Base-by-base conservation (phyloP, 176 grass and related monocot genomes). In the Bolboschoenus planiculmis region DNA sequence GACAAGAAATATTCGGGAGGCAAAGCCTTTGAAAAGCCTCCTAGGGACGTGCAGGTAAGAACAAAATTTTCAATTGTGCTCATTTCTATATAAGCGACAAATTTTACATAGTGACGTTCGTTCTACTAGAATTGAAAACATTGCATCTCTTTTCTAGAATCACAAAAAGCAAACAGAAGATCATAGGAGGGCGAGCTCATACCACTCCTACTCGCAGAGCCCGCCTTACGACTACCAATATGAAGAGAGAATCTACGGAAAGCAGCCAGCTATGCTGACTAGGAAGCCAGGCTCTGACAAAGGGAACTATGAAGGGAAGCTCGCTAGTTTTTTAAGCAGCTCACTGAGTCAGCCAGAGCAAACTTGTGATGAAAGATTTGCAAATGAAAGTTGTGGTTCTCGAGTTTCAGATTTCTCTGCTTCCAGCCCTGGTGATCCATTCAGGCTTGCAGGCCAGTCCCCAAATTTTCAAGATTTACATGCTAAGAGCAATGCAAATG, bases 271-370 rank as follows among this genome's bases (percentile, higher is more conserved):
- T 24, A 81, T 84, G 77, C 65, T 97, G 46, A 92, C 80, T 88
- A 97, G 90, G 85, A 94, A 90, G 81, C 90, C 92, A 90, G 92
- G 92, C 73, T 97, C 95, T 88, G 92, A 97, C 81, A 78, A 81
- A 34, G 92, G 90, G 18, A 82, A 66, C 34, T 89, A 89, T 44
- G 84, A 92, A 37, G 90, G 88, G 34, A 97, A 97, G 78, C 84
- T 92, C 46, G 87, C 88, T 86, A 88, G 73, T 56, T 92, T 88
- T 82, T 29, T 81, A 78, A 89, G 86, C 85, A 85, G 70, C 84
- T 80, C 95, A 61, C 83, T 72, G 29, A 89, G 81, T 81, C 81
- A 91, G 43, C 90, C 72, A 85, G 87, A 92, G 56, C 88, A 86
- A 73, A 87, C 83, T 78, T 85, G 78, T 20, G 85, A 87, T 81